These are phyloP conservation scores for Agrocybe chaxingu DNA, from an alignment of 768 basidiomycete species.

Conservation along the genomic window DNA sequence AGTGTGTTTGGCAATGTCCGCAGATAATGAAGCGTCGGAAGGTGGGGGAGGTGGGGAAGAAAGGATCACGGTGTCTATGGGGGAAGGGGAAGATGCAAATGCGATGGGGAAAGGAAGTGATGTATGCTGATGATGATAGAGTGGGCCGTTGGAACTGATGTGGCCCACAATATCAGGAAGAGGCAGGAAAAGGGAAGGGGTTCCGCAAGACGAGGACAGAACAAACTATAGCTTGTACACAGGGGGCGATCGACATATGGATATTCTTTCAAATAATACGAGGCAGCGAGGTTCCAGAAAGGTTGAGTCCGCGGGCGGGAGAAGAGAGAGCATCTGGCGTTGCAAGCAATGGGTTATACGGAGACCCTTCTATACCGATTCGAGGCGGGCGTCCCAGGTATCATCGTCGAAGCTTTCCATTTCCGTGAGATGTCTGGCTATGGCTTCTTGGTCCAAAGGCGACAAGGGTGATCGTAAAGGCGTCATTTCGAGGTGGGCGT, in stretches of 20 bases:
- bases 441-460: not conserved
- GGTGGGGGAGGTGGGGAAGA: no score
- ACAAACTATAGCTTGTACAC: constrained; percentile 11
- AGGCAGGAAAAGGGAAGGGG: not conserved
- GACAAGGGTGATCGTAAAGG: not conserved
- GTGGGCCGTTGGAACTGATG: not conserved
- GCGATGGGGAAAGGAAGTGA: not conserved
- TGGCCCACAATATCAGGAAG: not conserved
- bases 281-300: not conserved
- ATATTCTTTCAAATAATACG: not conserved
- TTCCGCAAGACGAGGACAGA: not conserved
- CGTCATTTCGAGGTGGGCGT: not conserved
- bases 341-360: no score
- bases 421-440: constrained; percentile 1
- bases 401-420: constrained; percentile 3
- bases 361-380: constrained; percentile 3
- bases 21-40: no score
- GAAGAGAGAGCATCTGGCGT: no score
- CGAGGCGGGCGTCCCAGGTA: constrained; percentile 5
- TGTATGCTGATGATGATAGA: not conserved
- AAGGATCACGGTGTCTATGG: no score
- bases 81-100: no score
- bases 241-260: constrained; percentile 6
- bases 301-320: no score
- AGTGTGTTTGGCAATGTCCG: no score